These are phyloP conservation scores for Penicillium digitatum DNA, from an alignment of 2,329 filamentous ascomycete species.

Conservation along the genomic window DNA sequence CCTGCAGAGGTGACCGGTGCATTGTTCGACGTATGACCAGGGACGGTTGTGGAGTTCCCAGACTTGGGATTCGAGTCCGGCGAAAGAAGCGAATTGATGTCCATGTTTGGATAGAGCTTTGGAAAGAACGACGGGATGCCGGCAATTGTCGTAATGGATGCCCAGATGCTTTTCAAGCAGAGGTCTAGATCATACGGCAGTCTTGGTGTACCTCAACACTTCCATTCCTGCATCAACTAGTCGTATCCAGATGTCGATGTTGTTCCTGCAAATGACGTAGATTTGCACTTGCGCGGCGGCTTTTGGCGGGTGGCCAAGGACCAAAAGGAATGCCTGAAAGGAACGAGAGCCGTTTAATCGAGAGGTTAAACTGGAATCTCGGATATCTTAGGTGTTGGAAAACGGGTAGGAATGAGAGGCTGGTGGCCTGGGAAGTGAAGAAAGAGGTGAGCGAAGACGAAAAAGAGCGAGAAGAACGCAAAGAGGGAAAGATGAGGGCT, in stretches of 20 bases:
- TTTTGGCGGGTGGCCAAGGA: background rate
- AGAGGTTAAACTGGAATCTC: slow-evolving; percentile 10
- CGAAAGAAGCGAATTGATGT: slow-evolving; percentile 47
- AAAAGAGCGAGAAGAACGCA: slow-evolving; percentile 22
- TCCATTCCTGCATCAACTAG: slow-evolving; percentile 36
- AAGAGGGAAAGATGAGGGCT: slow-evolving; percentile 28
- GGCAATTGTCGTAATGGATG: slow-evolving; percentile 14
- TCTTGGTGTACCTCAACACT: slow-evolving; percentile 31
- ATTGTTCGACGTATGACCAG: slow-evolving; percentile 27
- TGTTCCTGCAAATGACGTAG: slow-evolving; percentile 6
- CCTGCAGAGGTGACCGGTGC: slow-evolving; percentile 23
- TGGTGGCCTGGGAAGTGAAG: slow-evolving; percentile 14
- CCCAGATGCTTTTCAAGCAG: slow-evolving; percentile 18
- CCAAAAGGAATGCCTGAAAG: slow-evolving; percentile 2
- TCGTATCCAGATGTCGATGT: slow-evolving; percentile 21
- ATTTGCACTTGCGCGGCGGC: slow-evolving; percentile 9
- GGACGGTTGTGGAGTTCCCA: slow-evolving; percentile 31
- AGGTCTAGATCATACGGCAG: slow-evolving; percentile 29
- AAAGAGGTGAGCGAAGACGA: slow-evolving; percentile 17
- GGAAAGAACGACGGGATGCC: slow-evolving; percentile 6
- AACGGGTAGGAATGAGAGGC: slow-evolving; percentile 14
- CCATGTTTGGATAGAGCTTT: slow-evolving; percentile 33
- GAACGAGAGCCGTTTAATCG: background rate
- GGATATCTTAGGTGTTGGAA: slow-evolving; percentile 4
- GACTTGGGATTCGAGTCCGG: slow-evolving; percentile 42